Conservation (phyloP, 1,139 yeast species). For the Hyphopichia wangnamkhiaoensis region DNA sequence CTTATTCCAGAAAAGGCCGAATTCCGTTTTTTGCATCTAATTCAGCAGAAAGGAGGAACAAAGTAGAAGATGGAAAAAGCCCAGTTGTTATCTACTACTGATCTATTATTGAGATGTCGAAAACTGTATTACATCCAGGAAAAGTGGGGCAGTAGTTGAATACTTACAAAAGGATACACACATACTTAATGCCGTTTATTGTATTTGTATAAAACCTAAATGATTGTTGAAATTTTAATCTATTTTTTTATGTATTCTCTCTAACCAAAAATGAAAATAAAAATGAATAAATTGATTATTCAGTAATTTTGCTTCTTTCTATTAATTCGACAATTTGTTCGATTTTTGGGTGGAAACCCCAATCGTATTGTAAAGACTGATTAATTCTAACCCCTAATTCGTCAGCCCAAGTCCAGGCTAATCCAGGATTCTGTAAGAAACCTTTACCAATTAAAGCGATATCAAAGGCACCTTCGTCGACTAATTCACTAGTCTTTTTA, state of each 20-base stretch:
- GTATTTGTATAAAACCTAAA: too few species aligned
- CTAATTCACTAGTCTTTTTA: slow-evolving; percentile 33
- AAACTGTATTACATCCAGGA: too few species aligned
- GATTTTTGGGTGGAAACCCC: slow-evolving; percentile 3
- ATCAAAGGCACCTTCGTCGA: slow-evolving; percentile 47
- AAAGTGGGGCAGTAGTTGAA: too few species aligned
- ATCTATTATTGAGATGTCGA: too few species aligned
- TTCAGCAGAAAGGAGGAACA: too few species aligned
- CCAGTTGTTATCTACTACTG: too few species aligned
- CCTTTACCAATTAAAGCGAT: slow-evolving; percentile 47
- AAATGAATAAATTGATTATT: not conserved
- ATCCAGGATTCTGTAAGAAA: slow-evolving; percentile 50
- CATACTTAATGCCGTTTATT: too few species aligned
- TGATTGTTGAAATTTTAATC: not conserved
- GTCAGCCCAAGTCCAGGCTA: slow-evolving; percentile 51
- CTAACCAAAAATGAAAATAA: not conserved
- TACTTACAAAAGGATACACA: too few species aligned
- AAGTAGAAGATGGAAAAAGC: too few species aligned
- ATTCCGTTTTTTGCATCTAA: too few species aligned
- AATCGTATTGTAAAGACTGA: slow-evolving; percentile 37
- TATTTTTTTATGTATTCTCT: not conserved
- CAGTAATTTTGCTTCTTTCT: not conserved
- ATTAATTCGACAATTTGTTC: slow-evolving; percentile 2
- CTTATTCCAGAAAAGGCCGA: too few species aligned
- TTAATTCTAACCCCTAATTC: slow-evolving; percentile 43